A percentile compares a stretch with the other conserved stretches of the same genome.
phyloP scores from a whole-genome alignment of 1,284 basidiomycete species.

The Moesziomyces sp. region DNA sequence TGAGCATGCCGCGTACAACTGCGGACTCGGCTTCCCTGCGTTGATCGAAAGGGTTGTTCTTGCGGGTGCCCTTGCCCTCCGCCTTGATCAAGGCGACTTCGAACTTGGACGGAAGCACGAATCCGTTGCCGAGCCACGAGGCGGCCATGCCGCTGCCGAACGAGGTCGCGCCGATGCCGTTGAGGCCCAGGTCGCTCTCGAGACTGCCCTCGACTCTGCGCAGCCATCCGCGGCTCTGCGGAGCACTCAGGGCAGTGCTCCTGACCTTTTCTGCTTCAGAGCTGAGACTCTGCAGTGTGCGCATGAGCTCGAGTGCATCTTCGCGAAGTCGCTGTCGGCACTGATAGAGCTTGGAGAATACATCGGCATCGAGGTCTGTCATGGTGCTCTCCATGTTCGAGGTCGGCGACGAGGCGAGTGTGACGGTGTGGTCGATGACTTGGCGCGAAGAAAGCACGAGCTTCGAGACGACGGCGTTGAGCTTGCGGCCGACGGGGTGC shows the following conservation, averaged over 20 bases:
- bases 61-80: slow-evolving; percentile 33
- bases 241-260: slow-evolving; percentile 32
- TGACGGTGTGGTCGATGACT: slow-evolving; percentile 60
- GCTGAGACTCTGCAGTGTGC: slow-evolving; percentile 36
- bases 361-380: slow-evolving; percentile 46
- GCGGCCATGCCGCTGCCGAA: slow-evolving; percentile 66
- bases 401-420: slow-evolving; percentile 43
- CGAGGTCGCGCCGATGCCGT: slow-evolving; percentile 44
- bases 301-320: slow-evolving; percentile 55
- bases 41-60: slow-evolving; percentile 50
- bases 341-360: slow-evolving; percentile 52
- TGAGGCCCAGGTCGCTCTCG: slow-evolving; percentile 48
- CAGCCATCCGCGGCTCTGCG: slow-evolving; percentile 43
- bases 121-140: slow-evolving; percentile 67
- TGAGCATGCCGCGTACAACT: slow-evolving; percentile 39
- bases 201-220: slow-evolving; percentile 41
- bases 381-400: slow-evolving; percentile 45
- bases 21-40: slow-evolving; percentile 46
- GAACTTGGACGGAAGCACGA: slow-evolving; percentile 61
- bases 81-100: slow-evolving; percentile 50
- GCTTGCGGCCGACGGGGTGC: slow-evolving; percentile 68
- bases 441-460: slow-evolving; percentile 70
- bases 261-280: slow-evolving; percentile 43
- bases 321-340: slow-evolving; percentile 59
- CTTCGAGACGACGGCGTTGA: slow-evolving; percentile 70